Evolutionary conservation across 2,329 filamentous ascomycete species (phyloP), one percentile per base, ranked within the genome.

Genomic region (Zasmidium citrigriseum): DNA sequence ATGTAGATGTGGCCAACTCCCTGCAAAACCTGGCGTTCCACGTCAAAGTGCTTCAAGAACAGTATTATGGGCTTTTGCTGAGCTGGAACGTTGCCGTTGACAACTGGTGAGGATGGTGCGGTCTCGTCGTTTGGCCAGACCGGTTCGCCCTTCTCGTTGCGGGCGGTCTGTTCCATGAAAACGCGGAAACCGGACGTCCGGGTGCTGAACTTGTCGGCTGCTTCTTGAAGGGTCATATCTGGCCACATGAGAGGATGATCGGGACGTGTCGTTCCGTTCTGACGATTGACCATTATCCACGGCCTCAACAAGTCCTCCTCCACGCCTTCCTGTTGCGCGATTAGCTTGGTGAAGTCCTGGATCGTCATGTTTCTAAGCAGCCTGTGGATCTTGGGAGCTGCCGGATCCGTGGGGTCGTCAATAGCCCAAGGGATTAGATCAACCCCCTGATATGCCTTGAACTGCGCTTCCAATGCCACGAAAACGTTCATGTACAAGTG

Each of bases 231-330:
- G 2, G 75, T 93, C 73, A 91, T 89, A 4, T 88, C 83, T 1
- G 86, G 77, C 69, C 96, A 92, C 72, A 85, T 85, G 50, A 99
- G 86, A 0, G 92, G 90, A 58, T 91, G 88, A 71, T 99, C 95
- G 0, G 96, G 95, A 18, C 95, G 86, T 38, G 91, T 89, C 0
- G 95, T 99, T 76, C 96, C 97, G 73, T 99, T 99, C 74, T 99
- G 95, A 11, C 95, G 89, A 72, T 97, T 98, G 1, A 99, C 95
- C 93, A 99, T 97, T 55, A 91, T 86, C 96, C 95, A 99, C 18
- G 96, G 84, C 21, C 95, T 86, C 22, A 98, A 77, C 61, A 85
- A 84, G 57, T 86, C 86, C 0, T 88, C 80, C 46, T 93, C 86
- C 51, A 89, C 75, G 0, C 80, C 82, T 51, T 89, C 81, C 57